Percentiles rank a stretch among this genome's conserved stretches.
Evolutionary conservation across 1,139 yeast genomes (phyloP).

Genomic region (Yamadazyma membranifaciens): DNA sequence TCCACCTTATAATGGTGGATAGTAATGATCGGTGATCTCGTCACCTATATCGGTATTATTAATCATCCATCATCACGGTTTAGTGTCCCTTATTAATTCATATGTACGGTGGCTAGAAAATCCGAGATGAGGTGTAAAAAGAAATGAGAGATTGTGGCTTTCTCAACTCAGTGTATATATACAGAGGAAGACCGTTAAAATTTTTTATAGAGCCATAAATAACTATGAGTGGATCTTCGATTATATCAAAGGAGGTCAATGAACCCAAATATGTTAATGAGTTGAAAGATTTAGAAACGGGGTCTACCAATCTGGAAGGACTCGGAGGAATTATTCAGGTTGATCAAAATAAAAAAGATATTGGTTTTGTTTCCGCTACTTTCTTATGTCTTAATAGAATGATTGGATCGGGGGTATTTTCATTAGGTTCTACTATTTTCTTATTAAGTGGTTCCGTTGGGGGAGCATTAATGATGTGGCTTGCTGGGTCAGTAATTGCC

Average conservation of each 20-base stretch:
- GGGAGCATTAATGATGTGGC: slow-evolving; percentile 70
- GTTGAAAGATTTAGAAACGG: not conserved
- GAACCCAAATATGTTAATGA: not conserved
- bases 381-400: slow-evolving; percentile 74
- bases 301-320: not conserved
- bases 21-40: too few relatives aligned
- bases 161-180: too few relatives aligned
- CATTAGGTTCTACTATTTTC: slow-evolving; percentile 79
- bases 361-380: slow-evolving; percentile 68
- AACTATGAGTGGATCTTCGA: too few relatives aligned
- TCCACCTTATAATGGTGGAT: too few relatives aligned
- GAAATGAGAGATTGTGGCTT: too few relatives aligned
- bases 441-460: slow-evolving; percentile 74
- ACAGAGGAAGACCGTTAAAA: too few relatives aligned
- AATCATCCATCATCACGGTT: too few relatives aligned
- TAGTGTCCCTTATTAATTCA: too few relatives aligned
- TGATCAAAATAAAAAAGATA: slow-evolving; percentile 53
- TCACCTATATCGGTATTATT: too few relatives aligned
- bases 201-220: too few relatives aligned
- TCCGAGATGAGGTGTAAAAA: too few relatives aligned
- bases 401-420: slow-evolving; percentile 87
- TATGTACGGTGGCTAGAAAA: too few relatives aligned
- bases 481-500: slow-evolving; percentile 72
- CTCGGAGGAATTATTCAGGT: slow-evolving; percentile 35
- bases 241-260: not conserved